phyloP scores from a whole-genome alignment of 1,284 basidiomycete species.

The Termitomyces sp. region DNA sequence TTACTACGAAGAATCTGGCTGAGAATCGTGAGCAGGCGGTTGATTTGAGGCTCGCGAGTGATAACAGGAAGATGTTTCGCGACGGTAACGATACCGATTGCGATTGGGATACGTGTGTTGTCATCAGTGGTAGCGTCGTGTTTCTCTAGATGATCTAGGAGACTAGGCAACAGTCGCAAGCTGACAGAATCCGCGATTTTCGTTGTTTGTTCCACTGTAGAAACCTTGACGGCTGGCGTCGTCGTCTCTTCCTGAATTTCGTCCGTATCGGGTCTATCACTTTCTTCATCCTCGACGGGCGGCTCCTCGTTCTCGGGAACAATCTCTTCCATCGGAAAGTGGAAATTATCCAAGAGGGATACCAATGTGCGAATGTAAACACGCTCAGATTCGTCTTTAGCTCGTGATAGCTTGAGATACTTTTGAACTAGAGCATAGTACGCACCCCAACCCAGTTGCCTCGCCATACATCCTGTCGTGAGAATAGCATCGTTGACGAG shows the following conservation, averaged over 20 bases:
- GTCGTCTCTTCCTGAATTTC: constrained; percentile 26
- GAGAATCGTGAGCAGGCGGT: constrained; percentile 78
- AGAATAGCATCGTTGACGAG: constrained; percentile 88
- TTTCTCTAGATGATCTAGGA: constrained; percentile 76
- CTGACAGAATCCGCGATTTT: constrained; percentile 78
- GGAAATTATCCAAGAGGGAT: constrained; percentile 86
- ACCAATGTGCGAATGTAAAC: constrained; percentile 87
- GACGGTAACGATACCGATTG: constrained; percentile 85
- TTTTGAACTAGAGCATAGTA: constrained; percentile 83
- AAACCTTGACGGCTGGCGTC: constrained; percentile 14
- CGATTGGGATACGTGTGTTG: constrained; percentile 80
- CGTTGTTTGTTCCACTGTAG: constrained; percentile 25
- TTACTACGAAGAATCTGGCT: constrained; percentile 88
- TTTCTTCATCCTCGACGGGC: constrained; percentile 23
- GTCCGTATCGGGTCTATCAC: constrained; percentile 28
- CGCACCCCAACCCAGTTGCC: constrained; percentile 76
- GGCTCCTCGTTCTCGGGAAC: constrained; percentile 26
- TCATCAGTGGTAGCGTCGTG: constrained; percentile 83
- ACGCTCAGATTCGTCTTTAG: constrained; percentile 73
- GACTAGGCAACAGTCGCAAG: constrained; percentile 66
- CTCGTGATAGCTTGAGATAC: constrained; percentile 73
- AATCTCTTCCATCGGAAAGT: constrained; percentile 74
- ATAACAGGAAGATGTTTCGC: constrained; percentile 77
- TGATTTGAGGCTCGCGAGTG: constrained; percentile 68
- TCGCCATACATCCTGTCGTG: constrained; percentile 73